Conservation (phyloP, 2,329 filamentous ascomycete species). For the Cercospora zeina region DNA sequence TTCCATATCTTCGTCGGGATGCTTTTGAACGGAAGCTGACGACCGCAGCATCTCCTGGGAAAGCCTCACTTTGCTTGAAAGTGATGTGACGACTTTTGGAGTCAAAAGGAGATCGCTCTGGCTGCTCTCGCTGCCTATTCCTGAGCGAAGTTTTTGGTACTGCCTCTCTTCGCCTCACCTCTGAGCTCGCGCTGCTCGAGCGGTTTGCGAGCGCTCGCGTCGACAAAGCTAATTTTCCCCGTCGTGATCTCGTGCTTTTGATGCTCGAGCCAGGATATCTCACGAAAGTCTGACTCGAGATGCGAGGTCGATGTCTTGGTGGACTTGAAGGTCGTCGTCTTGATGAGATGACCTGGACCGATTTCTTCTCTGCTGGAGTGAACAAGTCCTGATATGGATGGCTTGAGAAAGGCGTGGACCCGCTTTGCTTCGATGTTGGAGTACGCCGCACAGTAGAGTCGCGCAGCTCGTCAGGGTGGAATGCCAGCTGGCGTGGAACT, state of each 20-base stretch:
- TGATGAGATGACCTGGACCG: conserved; percentile 9
- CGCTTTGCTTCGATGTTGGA: conserved; percentile 17
- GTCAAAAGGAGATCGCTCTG: conserved; percentile 16
- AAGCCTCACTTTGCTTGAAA: conserved; percentile 18
- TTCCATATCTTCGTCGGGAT: conserved; percentile 17
- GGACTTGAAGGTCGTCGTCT: conserved; percentile 23
- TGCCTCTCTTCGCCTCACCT: neutral
- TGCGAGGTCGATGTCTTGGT: conserved; percentile 34
- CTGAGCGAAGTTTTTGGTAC: neutral
- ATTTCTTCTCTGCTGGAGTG: conserved; percentile 38
- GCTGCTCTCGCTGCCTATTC: conserved; percentile 1
- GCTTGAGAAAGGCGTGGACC: conserved; percentile 4
- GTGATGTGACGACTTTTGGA: conserved; percentile 23
- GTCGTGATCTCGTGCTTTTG: neutral
- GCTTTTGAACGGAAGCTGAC: conserved; percentile 5
- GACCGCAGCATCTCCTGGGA: conserved; percentile 19
- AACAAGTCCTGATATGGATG: conserved; percentile 41
- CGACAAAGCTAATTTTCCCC: neutral
- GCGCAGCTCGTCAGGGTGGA: conserved; percentile 35
- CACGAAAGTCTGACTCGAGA: conserved; percentile 42
- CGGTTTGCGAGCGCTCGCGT: conserved; percentile 16
- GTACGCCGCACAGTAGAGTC: conserved; percentile 36
- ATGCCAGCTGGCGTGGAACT: conserved; percentile 28
- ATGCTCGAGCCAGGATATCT: conserved; percentile 15
- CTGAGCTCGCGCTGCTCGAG: conserved; percentile 17